Evolutionary conservation across 192 early-diverging fungal genomes (phyloP), one percentile per base, ranked within the genome.

Genomic region (Allomyces arbusculus): DNA sequence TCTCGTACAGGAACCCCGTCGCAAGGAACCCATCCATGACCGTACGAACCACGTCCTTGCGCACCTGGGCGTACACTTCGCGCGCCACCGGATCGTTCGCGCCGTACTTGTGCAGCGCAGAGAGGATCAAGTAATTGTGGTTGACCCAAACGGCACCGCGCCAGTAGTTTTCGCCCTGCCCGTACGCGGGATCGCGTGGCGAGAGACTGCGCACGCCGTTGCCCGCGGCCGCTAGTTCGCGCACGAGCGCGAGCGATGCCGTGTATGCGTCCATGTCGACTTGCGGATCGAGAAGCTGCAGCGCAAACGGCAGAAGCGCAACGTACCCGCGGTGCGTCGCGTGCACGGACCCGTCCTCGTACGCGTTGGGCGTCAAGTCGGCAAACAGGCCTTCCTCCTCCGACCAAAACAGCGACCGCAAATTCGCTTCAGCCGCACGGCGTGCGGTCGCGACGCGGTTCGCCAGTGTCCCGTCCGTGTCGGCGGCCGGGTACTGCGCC

Each of bases 91-190:
- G 8, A 68, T 88, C 87, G 62, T 81, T 80, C 72, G 66, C 58
- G 69, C 44, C n/a, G 45, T 55, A 61, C 16, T 79, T 81, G 67
- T 87, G 75, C 66, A 97, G 72, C 43, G 84, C 79, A 26, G 82
- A 77, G 24, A 94, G 69, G 1, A 83, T 79, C 23, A 97, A 73
- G 70, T 94, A 97, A 72, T 94, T 92, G 64, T 91, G 76, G 66
- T 94, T 93, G 65, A 93, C 82, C 94, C 94, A 97, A 33, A 94
- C 82, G 1, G 91, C 89, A 3, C 91, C 94, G 64, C 87, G 80
- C 94, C 91, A 97, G 73, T 97, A 97, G 72, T 92, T 88, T 73
- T 97, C 94, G 66, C 83, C 89, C 4, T 84, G 85, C 3, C 84
- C 84, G 69, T 82, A 92, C 61, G 74, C 84, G 25, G 71, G 67